Evolutionary conservation across 345 rosid species (phyloP).

Genomic region (Euphorbia peplus): DNA sequence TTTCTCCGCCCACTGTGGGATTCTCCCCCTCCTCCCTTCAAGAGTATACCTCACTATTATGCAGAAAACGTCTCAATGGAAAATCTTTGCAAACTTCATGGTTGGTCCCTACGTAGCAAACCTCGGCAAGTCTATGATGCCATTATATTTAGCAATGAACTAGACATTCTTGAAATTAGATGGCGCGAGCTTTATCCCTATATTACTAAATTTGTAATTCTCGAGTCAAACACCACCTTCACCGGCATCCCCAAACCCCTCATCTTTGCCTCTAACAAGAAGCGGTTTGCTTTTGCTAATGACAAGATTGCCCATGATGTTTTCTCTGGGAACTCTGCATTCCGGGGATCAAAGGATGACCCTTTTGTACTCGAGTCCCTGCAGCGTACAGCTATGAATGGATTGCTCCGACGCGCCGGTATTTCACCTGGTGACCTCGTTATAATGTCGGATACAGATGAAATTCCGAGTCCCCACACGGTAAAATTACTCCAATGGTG

Average conservation of each 20-base stretch:
- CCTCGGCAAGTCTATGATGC: constrained; percentile 71
- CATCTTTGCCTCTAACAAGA: constrained; percentile 47
- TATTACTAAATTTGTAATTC: constrained; percentile 64
- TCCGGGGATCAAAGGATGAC: constrained; percentile 35
- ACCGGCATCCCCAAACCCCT: constrained; percentile 86
- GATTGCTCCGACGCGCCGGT: constrained; percentile 56
- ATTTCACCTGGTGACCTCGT: constrained; percentile 62
- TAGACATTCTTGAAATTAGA: constrained; percentile 77
- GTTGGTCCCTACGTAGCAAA: constrained; percentile 61
- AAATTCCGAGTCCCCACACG: constrained; percentile 86
- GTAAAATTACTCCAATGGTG: constrained; percentile 78
- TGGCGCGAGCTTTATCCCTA: constrained; percentile 74
- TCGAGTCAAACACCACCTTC: constrained; percentile 86
- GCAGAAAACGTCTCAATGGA: constrained; percentile 89
- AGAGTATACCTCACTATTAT: constrained; percentile 72
- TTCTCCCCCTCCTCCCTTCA: constrained; percentile 69
- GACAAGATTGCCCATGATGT: constrained; percentile 61
- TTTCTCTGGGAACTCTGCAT: constrained; percentile 47
- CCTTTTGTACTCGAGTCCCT: constrained; percentile 65
- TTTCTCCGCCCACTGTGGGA: constrained; percentile 90
- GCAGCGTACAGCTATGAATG: constrained; percentile 67
- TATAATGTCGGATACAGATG: constrained; percentile 78
- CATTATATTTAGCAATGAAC: constrained; percentile 84
- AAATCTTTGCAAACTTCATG: constrained; percentile 76
- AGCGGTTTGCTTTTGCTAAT: constrained; percentile 54